Percentiles rank a stretch among this genome's conserved stretches.
Conservation (phyloP, 768 basidiomycete genomes). For the Trametes gibbosa region DNA sequence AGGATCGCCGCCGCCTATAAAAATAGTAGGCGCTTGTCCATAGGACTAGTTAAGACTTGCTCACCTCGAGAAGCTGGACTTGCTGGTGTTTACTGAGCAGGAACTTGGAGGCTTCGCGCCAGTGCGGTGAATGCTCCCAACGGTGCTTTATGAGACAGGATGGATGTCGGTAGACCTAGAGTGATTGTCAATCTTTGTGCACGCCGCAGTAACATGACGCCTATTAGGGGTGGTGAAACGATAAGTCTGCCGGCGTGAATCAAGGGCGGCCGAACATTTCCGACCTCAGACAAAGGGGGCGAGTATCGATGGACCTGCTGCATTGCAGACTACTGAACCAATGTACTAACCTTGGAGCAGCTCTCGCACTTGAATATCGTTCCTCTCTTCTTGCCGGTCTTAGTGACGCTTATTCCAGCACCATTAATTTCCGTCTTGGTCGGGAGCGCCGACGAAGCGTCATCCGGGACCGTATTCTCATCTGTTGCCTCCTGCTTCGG, state of each 20-base stretch:
- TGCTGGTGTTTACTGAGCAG: slow-evolving; percentile 95
- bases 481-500: slow-evolving; percentile 22
- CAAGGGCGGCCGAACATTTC: slow-evolving; percentile 1
- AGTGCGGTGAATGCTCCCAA: slow-evolving; percentile 97
- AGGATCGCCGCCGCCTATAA: slow-evolving; percentile 89
- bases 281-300: not conserved
- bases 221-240: no score
- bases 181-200: not conserved
- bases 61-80: slow-evolving; percentile 90
- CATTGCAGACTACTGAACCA: not conserved
- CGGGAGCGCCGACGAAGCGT: slow-evolving; percentile 13
- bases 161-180: slow-evolving; percentile 83
- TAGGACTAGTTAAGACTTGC: slow-evolving; percentile 11
- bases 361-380: slow-evolving; percentile 90
- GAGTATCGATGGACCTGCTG: not conserved
- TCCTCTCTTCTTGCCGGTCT: slow-evolving; percentile 70
- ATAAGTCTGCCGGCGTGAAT: not conserved
- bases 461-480: slow-evolving; percentile 13
- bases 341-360: slow-evolving; percentile 70
- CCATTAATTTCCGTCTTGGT: slow-evolving; percentile 23
- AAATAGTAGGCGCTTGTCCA: slow-evolving; percentile 1
- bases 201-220: no score
- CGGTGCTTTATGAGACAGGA: slow-evolving; percentile 96
- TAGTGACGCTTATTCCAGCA: slow-evolving; percentile 29
- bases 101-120: slow-evolving; percentile 90